A percentile compares a stretch with the other conserved stretches of the same genome.
These are phyloP conservation scores for Pseudocercospora ulei DNA, from an alignment of 2,329 filamentous ascomycete genomes.

Conservation along the genomic window DNA sequence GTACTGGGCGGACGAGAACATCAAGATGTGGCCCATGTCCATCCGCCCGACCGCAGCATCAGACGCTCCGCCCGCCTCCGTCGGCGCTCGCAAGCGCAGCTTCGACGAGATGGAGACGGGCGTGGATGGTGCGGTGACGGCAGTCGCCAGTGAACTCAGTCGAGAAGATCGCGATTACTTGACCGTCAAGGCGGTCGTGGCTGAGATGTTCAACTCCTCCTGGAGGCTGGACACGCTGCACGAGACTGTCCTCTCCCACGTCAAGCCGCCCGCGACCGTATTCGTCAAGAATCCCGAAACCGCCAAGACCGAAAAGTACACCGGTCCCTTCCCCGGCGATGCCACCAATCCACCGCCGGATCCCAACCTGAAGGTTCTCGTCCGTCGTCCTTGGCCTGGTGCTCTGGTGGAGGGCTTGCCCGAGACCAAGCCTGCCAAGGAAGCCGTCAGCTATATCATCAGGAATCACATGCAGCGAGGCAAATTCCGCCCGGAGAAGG, in stretches of 20 bases:
- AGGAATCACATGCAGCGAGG: conserved; percentile 67
- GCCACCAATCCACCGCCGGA: conserved; percentile 36
- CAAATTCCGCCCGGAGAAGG: conserved; percentile 62
- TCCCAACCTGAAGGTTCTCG: conserved; percentile 60
- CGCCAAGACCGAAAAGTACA: conserved; percentile 59
- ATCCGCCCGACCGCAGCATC: conserved; percentile 35
- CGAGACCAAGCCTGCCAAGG: conserved; percentile 53
- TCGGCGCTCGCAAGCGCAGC: conserved; percentile 33
- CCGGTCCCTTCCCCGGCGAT: conserved; percentile 54
- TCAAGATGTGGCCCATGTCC: conserved; percentile 77
- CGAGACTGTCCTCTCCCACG: conserved; percentile 56
- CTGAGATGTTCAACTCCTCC: conserved; percentile 66
- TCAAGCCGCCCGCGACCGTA: conserved; percentile 57
- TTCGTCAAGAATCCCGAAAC: conserved; percentile 56
- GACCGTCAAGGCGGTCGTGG: conserved; percentile 52
- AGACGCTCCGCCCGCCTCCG: conserved; percentile 12
- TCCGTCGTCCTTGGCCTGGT: conserved; percentile 70
- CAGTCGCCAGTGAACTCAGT: conserved; percentile 39
- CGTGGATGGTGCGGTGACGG: conserved; percentile 25
- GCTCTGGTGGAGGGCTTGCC: conserved; percentile 57
- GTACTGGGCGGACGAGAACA: conserved; percentile 63
- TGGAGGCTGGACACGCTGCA: conserved; percentile 64
- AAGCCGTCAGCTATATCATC: conserved; percentile 77
- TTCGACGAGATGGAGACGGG: conserved; percentile 32
- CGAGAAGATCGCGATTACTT: conserved; percentile 33